Evolutionary conservation across 2,329 filamentous ascomycete genomes (phyloP).

Genomic region (Exophiala viscosa): DNA sequence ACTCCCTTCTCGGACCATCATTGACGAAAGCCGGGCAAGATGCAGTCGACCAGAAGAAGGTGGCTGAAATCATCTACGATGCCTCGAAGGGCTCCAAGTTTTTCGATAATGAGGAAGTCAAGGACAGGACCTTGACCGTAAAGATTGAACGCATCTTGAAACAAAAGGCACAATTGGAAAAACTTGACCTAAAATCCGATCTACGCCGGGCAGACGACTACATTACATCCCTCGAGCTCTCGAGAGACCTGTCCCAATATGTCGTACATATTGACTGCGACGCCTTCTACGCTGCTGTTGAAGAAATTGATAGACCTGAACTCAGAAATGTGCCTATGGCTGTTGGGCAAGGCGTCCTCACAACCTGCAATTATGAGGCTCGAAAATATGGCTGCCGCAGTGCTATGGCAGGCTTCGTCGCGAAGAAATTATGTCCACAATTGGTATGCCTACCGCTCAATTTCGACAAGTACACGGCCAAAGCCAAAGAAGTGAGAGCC

Average conservation of each 20-base stretch:
- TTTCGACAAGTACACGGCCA: constrained; percentile 85
- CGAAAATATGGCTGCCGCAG: constrained; percentile 86
- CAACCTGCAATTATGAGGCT: constrained; percentile 81
- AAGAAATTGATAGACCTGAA: constrained; percentile 78
- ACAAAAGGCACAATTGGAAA: constrained; percentile 72
- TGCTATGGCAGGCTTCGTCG: constrained; percentile 95
- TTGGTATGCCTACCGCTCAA: constrained; percentile 79
- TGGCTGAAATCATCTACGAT: constrained; percentile 95
- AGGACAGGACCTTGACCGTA: constrained; percentile 75
- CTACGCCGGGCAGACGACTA: constrained; percentile 74
- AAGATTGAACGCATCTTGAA: constrained; percentile 79
- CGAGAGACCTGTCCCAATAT: constrained; percentile 75
- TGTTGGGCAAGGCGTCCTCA: constrained; percentile 71
- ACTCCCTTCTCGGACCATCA: constrained; percentile 83
- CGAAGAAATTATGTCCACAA: constrained; percentile 86
- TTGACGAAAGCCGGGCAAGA: constrained; percentile 93
- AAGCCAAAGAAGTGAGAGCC: constrained; percentile 80
- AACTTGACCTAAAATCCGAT: constrained; percentile 68
- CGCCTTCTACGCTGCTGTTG: constrained; percentile 94
- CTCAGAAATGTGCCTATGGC: constrained; percentile 84
- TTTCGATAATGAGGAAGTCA: constrained; percentile 84
- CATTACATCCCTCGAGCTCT: constrained; percentile 72
- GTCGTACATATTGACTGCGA: constrained; percentile 95
- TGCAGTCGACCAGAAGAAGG: constrained; percentile 86
- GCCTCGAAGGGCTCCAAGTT: constrained; percentile 95